Evolutionary conservation across 352 stramenopile species (phyloP).

Genomic region (Peronospora farinosa): DNA sequence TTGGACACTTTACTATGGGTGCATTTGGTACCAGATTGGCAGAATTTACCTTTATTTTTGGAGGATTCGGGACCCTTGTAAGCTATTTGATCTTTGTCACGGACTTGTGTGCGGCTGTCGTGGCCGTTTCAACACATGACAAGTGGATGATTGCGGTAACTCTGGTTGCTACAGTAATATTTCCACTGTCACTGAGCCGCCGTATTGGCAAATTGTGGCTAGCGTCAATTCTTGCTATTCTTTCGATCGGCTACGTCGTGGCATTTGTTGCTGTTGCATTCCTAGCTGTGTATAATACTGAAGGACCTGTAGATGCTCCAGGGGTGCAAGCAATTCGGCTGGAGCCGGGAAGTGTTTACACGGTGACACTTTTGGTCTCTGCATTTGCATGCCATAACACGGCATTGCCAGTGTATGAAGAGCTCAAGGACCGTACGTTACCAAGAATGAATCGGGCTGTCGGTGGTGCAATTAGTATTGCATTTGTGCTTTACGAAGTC

Average conservation of each 20-base stretch:
- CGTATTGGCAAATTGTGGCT: slow-evolving; percentile 57
- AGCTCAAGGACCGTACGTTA: slow-evolving; percentile 49
- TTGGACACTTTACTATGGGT: slow-evolving; percentile 71
- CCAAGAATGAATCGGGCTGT: slow-evolving; percentile 62
- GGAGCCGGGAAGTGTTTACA: slow-evolving; percentile 61
- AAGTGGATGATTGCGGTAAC: slow-evolving; percentile 57
- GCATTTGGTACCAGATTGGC: slow-evolving; percentile 47
- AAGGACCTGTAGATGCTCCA: slow-evolving; percentile 1
- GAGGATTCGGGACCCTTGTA: slow-evolving; percentile 72
- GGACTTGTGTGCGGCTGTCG: slow-evolving; percentile 51
- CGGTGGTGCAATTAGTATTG: slow-evolving; percentile 46
- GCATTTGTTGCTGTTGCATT: slow-evolving; percentile 51
- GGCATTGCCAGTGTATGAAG: slow-evolving; percentile 68
- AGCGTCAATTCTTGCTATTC: slow-evolving; percentile 52
- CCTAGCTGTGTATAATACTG: slow-evolving; percentile 20
- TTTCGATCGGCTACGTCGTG: slow-evolving; percentile 67
- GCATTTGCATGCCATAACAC: slow-evolving; percentile 78
- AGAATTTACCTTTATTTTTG: slow-evolving; percentile 82
- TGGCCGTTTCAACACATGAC: slow-evolving; percentile 26
- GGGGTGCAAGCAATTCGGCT: slow-evolving; percentile 44
- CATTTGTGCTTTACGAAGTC: slow-evolving; percentile 65
- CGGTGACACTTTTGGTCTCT: slow-evolving; percentile 64
- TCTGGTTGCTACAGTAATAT: slow-evolving; percentile 31
- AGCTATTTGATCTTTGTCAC: slow-evolving; percentile 83
- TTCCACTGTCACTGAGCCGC: slow-evolving; percentile 55